A percentile compares a stretch with the other conserved stretches of the same genome.
Conservation (phyloP, 2,329 filamentous ascomycete species). For the Penicillium sp. region DNA sequence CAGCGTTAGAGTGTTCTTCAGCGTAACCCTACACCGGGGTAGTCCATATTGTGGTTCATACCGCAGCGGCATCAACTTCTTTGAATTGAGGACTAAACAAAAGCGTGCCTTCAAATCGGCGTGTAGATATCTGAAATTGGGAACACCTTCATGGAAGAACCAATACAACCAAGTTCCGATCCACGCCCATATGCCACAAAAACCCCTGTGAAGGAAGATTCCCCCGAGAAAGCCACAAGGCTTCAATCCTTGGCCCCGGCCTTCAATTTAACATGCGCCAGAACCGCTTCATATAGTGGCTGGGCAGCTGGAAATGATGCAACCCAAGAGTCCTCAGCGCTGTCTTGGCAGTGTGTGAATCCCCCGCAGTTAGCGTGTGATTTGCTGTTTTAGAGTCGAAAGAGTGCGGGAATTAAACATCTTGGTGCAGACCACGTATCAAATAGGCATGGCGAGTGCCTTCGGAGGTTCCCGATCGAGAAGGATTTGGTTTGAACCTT, state of each 20-base stretch:
- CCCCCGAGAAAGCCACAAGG: constrained; percentile 11
- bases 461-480: not conserved
- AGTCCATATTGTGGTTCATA: not conserved
- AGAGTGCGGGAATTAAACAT: not conserved
- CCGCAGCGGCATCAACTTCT: not conserved
- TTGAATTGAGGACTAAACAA: no score
- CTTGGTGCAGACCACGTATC: not conserved
- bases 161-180: no score
- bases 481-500: no score
- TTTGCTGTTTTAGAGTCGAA: constrained; percentile 1
- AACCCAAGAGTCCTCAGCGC: constrained; percentile 16
- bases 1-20: not conserved
- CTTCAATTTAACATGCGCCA: not conserved
- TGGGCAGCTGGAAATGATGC: constrained; percentile 11
- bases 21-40: not conserved
- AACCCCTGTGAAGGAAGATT: not conserved
- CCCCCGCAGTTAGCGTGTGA: constrained; percentile 8
- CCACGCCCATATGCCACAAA: no score
- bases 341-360: not conserved
- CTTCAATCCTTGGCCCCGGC: not conserved
- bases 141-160: no score
- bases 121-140: no score
- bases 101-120: no score
- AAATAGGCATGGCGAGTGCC: not conserved
- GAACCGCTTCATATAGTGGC: not conserved